A percentile compares a stretch with the other conserved stretches of the same genome.
Conservation (phyloP, 345 rosid species). For the Diplotaxis tenuifolia region DNA sequence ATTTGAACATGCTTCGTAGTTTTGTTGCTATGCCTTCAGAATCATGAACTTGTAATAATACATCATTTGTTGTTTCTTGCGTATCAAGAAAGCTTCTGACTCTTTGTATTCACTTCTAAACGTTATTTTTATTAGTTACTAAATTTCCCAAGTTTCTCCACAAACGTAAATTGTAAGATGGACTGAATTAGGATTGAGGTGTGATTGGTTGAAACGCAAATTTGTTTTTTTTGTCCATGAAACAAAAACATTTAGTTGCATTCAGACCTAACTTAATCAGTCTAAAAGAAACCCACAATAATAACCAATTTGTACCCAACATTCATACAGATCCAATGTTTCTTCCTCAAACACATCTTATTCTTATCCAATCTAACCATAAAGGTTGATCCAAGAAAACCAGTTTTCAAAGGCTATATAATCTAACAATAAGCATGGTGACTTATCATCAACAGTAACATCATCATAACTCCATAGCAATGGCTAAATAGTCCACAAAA, state of each 20-base stretch:
- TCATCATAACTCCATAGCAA: too few species aligned
- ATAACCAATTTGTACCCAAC: conserved; percentile 14
- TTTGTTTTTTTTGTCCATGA: background rate
- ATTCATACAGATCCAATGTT: too few species aligned
- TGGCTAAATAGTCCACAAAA: conserved; percentile 13
- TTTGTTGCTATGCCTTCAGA: conserved; percentile 39
- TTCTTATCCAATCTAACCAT: background rate
- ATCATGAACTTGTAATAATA: conserved; percentile 21
- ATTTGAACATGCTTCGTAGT: conserved; percentile 46
- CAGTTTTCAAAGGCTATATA: conserved; percentile 17
- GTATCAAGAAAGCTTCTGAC: conserved; percentile 3
- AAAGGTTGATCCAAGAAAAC: conserved; percentile 4
- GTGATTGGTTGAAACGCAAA: background rate
- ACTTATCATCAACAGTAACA: background rate
- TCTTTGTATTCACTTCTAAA: conserved; percentile 14
- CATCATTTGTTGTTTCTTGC: conserved; percentile 2
- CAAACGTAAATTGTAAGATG: background rate
- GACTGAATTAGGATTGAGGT: background rate
- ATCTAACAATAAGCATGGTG: background rate
- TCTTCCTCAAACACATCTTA: conserved; percentile 1
- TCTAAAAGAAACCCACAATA: background rate
- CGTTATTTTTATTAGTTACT: background rate
- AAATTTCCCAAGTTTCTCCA: conserved; percentile 5
- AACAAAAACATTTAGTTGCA: background rate
- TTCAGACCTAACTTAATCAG: background rate